Percentiles rank a stretch among this genome's conserved stretches.
Evolutionary conservation across 108 stramenopile species (phyloP).

Genomic region (Craspedostauros australis): DNA sequence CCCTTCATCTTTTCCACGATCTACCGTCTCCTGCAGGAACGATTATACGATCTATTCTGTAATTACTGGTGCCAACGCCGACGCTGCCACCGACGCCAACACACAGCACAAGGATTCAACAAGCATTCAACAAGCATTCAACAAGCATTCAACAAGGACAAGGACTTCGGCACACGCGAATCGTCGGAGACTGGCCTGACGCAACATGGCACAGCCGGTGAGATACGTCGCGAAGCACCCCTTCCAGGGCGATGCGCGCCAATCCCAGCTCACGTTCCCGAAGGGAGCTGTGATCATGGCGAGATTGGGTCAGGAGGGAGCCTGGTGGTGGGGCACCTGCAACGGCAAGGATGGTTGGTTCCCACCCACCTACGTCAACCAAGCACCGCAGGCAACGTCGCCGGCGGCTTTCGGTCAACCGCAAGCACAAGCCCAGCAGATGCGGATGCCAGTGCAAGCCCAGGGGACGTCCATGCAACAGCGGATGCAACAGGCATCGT

Average conservation of each 20-base stretch:
- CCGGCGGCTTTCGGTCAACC: not conserved
- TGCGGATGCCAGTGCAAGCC: slow-evolving; percentile 11
- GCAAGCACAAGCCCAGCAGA: slow-evolving; percentile 25
- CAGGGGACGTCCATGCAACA: slow-evolving; percentile 44
- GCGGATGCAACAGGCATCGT: slow-evolving; percentile 53
- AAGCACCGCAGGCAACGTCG: slow-evolving; percentile 11
- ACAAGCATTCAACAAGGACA: too few species aligned
- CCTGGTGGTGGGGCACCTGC: slow-evolving; percentile 83
- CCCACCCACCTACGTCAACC: slow-evolving; percentile 71
- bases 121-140: too few species aligned
- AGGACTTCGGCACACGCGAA: too few species aligned
- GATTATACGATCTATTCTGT: too few species aligned
- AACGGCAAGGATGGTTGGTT: slow-evolving; percentile 79
- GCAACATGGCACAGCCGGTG: slow-evolving; percentile 1
- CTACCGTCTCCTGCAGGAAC: too few species aligned
- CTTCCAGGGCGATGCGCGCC: slow-evolving; percentile 63
- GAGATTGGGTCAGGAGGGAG: slow-evolving; percentile 56
- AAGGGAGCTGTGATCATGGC: slow-evolving; percentile 57
- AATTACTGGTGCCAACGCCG: too few species aligned
- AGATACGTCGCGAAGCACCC: slow-evolving; percentile 70
- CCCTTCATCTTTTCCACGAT: too few species aligned
- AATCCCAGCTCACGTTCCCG: slow-evolving; percentile 68
- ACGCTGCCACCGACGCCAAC: too few species aligned
- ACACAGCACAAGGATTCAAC: too few species aligned
- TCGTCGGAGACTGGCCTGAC: too few species aligned